Evolutionary conservation across 169 alveolate genomes (phyloP).

Genomic region (Cryptosporidium canis): DNA sequence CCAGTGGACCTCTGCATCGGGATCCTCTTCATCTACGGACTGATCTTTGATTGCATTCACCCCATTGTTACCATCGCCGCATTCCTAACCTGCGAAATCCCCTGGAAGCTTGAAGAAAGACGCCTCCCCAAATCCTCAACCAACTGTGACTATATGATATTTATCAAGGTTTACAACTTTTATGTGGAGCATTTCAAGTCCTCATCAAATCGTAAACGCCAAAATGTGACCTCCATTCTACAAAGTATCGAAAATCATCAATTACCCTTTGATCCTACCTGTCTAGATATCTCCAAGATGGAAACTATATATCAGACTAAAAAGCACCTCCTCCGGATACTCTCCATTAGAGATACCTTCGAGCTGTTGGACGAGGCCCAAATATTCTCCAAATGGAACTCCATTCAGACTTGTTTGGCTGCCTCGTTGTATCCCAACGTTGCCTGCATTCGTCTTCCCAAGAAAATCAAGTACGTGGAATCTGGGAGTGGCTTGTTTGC

Average conservation of each 20-base stretch:
- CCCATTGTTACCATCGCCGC: conserved; percentile 64
- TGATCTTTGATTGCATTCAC: conserved; percentile 55
- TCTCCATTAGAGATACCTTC: neutral
- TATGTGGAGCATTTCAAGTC: neutral
- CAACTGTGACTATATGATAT: conserved; percentile 57
- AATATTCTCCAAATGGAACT: conserved; percentile 49
- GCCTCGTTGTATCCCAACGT: conserved; percentile 48
- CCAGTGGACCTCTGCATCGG: conserved; percentile 74
- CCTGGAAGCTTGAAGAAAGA: conserved; percentile 55
- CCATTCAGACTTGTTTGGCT: conserved; percentile 44
- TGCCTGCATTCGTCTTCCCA: conserved; percentile 58
- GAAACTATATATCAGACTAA: conserved; percentile 40
- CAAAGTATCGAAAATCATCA: neutral
- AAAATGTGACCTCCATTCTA: neutral
- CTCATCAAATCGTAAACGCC: neutral
- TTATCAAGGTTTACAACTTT: conserved; percentile 38
- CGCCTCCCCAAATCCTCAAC: neutral
- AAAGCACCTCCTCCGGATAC: conserved; percentile 12
- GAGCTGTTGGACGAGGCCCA: conserved; percentile 1
- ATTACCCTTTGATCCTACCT: conserved; percentile 47
- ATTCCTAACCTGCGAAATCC: conserved; percentile 65
- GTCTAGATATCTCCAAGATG: conserved; percentile 42
- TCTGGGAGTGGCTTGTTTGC: conserved; percentile 52
- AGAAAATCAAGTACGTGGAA: conserved; percentile 28
- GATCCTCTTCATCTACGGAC: conserved; percentile 57